Conservation (phyloP, 306 rosid genomes). For the Boehmeria nivea region DNA sequence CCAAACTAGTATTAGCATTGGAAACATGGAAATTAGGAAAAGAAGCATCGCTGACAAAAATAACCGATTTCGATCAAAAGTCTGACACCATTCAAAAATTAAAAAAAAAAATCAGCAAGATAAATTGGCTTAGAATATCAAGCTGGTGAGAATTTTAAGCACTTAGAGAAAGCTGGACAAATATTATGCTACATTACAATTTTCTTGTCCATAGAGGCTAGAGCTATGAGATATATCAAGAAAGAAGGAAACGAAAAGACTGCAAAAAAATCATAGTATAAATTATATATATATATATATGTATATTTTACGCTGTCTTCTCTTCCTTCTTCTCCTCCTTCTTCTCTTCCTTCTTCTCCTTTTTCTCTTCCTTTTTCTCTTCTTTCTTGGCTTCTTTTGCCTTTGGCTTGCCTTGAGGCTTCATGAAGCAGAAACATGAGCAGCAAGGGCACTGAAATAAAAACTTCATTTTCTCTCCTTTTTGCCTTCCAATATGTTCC, state of each 20-base stretch:
- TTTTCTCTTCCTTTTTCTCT: conserved; percentile 37
- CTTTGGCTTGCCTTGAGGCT: conserved; percentile 45
- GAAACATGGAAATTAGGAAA: too few species aligned
- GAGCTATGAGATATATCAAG: background rate
- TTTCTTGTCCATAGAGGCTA: background rate
- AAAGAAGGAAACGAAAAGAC: background rate
- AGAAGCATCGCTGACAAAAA: too few species aligned
- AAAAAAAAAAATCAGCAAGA: too few species aligned
- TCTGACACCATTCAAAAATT: too few species aligned
- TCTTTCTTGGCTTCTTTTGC: conserved; percentile 20
- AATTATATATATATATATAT: background rate
- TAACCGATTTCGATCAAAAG: too few species aligned
- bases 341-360: conserved; percentile 12
- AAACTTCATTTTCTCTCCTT: conserved; percentile 40
- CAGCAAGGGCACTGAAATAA: conserved; percentile 63
- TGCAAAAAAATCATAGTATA: background rate
- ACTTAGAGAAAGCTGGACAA: background rate
- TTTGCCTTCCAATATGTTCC: conserved; percentile 2
- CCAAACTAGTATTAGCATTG: too few species aligned
- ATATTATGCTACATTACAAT: background rate
- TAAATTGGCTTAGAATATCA: too few species aligned
- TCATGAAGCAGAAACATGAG: conserved; percentile 66
- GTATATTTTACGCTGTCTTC: conserved; percentile 39
- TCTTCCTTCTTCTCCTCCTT: conserved; percentile 51
- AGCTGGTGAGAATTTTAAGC: too few species aligned